Evolutionary conservation across 768 basidiomycete genomes (phyloP).

Genomic region (Mycena metata): DNA sequence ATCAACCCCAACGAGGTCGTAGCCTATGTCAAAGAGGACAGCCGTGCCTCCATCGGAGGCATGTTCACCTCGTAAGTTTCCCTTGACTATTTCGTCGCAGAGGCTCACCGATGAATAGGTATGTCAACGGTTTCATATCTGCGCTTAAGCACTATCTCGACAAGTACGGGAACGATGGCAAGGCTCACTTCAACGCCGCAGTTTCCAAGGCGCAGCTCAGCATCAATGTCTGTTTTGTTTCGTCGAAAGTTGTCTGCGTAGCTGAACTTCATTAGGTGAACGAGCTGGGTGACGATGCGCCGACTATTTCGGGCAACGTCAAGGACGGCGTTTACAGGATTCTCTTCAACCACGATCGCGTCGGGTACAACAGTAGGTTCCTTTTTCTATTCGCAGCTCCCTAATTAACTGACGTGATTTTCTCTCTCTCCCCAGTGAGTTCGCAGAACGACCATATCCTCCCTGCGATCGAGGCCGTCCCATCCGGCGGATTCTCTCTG

Average conservation of each 20-base stretch:
- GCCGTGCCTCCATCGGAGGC: constrained; percentile 39
- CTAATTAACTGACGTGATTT: too few relatives aligned
- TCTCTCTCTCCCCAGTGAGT: constrained; percentile 14
- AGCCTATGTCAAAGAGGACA: constrained; percentile 47
- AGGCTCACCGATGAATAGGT: constrained; percentile 41
- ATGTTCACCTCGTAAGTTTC: constrained; percentile 43
- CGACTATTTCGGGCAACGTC: constrained; percentile 49
- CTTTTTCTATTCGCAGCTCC: too few relatives aligned
- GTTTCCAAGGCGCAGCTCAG: constrained; percentile 50
- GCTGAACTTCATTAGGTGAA: constrained; percentile 1
- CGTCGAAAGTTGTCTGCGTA: too few relatives aligned
- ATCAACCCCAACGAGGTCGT: constrained; percentile 51
- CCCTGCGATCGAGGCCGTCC: constrained; percentile 50
- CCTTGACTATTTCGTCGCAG: background rate
- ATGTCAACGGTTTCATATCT: constrained; percentile 51
- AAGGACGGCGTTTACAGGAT: constrained; percentile 55
- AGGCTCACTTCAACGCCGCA: constrained; percentile 52
- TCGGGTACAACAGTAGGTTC: constrained; percentile 47
- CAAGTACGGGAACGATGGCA: constrained; percentile 51
- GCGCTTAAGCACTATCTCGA: constrained; percentile 48
- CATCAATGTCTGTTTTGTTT: constrained; percentile 36
- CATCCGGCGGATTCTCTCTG: constrained; percentile 48
- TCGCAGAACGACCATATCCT: constrained; percentile 43
- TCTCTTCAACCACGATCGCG: constrained; percentile 48
- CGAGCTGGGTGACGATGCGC: constrained; percentile 18